Evolutionary conservation across 2,329 filamentous ascomycete species (phyloP).

Genomic region (Chaetomiaceae sp.): DNA sequence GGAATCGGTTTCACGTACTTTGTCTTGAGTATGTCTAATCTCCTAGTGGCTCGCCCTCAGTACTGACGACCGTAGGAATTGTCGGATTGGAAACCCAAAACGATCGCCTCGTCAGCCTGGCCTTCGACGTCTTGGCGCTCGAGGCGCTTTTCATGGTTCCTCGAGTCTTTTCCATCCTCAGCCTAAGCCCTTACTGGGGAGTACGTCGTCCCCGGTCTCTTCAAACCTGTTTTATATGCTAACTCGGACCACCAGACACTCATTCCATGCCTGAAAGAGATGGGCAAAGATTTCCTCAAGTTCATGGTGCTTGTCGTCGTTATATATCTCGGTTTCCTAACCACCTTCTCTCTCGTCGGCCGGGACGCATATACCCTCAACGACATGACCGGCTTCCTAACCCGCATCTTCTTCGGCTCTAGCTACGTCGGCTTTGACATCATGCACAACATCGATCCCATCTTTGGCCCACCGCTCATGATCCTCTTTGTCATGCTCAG

Average conservation of each 20-base stretch:
- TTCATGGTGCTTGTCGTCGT: conserved; percentile 72
- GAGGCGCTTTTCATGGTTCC: conserved; percentile 89
- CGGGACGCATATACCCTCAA: conserved; percentile 60
- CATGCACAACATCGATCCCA: conserved; percentile 55
- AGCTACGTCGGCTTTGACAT: conserved; percentile 70
- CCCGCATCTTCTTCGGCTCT: conserved; percentile 77
- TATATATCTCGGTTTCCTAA: conserved; percentile 82
- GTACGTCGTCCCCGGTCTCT: conserved; percentile 24
- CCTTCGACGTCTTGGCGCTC: conserved; percentile 85
- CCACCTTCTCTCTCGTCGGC: conserved; percentile 77
- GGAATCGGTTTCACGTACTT: conserved; percentile 69
- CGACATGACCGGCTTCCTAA: conserved; percentile 70
- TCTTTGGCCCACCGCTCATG: conserved; percentile 59
- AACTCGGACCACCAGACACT: conserved; percentile 50
- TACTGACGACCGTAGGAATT: conserved; percentile 46
- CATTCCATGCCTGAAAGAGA: conserved; percentile 87
- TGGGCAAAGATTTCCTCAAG: conserved; percentile 89
- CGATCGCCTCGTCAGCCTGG: conserved; percentile 63
- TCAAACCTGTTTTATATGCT: too few relatives aligned
- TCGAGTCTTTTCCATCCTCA: conserved; percentile 80
- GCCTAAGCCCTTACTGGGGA: conserved; percentile 84
- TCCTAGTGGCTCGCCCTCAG: conserved; percentile 16
- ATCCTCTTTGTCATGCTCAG: conserved; percentile 73
- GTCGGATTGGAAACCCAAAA: conserved; percentile 61
- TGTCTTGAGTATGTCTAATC: conserved; percentile 56